phyloP scores from a whole-genome alignment of 495 filamentous ascomycete genomes.

The Neurospora hispaniola region DNA sequence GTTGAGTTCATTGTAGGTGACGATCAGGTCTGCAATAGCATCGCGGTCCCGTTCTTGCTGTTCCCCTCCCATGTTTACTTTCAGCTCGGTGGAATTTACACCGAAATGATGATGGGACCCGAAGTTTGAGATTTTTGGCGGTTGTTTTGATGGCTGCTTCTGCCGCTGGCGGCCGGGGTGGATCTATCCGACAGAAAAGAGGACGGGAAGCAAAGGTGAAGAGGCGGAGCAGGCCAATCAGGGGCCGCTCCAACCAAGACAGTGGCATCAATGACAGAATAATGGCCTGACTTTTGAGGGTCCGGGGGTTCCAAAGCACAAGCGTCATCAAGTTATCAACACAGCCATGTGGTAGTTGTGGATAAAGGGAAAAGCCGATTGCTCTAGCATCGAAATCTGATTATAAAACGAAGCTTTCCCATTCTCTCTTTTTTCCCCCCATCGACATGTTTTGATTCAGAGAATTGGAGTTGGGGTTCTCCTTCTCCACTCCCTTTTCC shows the following conservation, averaged over 20 bases:
- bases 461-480: neutral
- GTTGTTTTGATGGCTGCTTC: neutral
- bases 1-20: constrained; percentile 60
- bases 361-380: neutral
- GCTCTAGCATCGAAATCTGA: neutral
- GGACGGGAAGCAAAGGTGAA: neutral
- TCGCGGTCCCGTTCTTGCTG: constrained; percentile 8
- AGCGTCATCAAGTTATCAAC: neutral
- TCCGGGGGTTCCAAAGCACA: neutral
- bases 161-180: neutral
- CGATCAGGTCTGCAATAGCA: constrained; percentile 45
- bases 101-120: neutral
- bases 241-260: neutral
- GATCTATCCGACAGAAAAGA: neutral
- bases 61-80: constrained; percentile 3
- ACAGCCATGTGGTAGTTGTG: neutral
- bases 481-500: neutral
- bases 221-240: neutral
- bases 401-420: neutral
- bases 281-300: constrained; percentile 8
- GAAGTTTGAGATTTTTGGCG: neutral
- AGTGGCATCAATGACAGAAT: constrained; percentile 5
- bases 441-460: neutral
- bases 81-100: neutral
- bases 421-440: no score